Base-by-base conservation (phyloP, 352 stramenopile species). In the Thalassiosira allenii region DNA sequence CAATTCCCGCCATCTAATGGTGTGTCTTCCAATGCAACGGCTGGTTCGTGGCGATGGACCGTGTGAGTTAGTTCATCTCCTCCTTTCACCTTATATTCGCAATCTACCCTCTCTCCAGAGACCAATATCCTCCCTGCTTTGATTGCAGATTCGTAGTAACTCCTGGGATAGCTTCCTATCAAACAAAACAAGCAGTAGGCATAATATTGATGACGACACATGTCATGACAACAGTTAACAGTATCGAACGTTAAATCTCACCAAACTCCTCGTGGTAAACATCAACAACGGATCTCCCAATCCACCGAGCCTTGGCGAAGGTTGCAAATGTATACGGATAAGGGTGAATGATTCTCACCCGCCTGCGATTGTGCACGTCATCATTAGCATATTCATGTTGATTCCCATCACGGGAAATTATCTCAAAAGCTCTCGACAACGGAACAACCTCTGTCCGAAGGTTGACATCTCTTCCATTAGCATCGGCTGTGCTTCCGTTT, bases 261-360 rank as follows among this genome's bases (percentile, higher is more conserved):
- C 75, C 89, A 87, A 93, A 93, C 64, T 95, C 88, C 34, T 75
- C 70, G 34, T 64, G 29, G 63, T 93, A 98, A 59, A 98, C 92
- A 77, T 97, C 93, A 22, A 98, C 70, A 57, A 99, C 82, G 66
- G 95, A 88, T n/a, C 92, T 90, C 1, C 90, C 88, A 57, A 98
- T 91, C 97, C 97, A 99, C 41, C 97, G 93, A 81, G 94, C 84
- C 75, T 99, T 99, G 59, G 96, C 96, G 84, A 96, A 96, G 30
- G 96, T 98, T 34, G 93, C 88, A 86, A 98, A 99, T 69, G 97
- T 95, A 78, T 97, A 98, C 59, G 97, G 92, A 83, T 99, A 99
- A 12, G 97, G 96, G 56, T 86, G 65, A 47, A 93, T 52, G n/a
- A 88, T 74, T 23, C 89, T 66, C 22, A 93, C 62, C 1, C 65